These are phyloP conservation scores for Mycosarcoma maydis DNA, from an alignment of 1,284 basidiomycete species.

Conservation along the genomic window DNA sequence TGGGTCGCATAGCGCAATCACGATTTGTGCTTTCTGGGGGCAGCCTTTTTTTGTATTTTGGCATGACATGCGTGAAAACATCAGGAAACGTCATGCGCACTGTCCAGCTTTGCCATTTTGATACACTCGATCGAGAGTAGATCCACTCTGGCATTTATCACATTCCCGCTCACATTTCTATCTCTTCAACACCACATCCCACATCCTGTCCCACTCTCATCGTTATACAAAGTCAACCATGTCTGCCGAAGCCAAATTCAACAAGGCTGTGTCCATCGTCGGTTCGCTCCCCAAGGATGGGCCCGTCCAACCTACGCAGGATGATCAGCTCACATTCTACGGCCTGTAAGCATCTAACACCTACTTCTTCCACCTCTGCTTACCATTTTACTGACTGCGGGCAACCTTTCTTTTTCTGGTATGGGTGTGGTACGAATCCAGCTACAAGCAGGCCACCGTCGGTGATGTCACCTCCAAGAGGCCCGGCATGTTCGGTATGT, in stretches of 20 bases:
- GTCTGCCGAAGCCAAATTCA: conserved; percentile 57
- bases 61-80: not conserved
- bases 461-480: conserved; percentile 64
- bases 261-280: conserved; percentile 55
- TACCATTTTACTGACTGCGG: not conserved
- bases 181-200: conserved; percentile 1
- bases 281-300: conserved; percentile 55
- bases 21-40: not conserved
- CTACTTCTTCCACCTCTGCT: not conserved
- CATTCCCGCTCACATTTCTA: not conserved
- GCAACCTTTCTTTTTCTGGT: not conserved
- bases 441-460: conserved; percentile 66
- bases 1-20: too few species aligned
- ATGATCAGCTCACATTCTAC: conserved; percentile 65
- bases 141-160: not conserved
- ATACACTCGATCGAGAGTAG: too few species aligned
- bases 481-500: conserved; percentile 65
- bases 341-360: conserved; percentile 33
- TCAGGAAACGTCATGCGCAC: conserved; percentile 11
- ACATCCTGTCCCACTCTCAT: too few species aligned
- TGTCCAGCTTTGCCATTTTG: not conserved
- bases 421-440: conserved; percentile 1
- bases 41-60: not conserved
- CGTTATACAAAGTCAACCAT: conserved; percentile 19
- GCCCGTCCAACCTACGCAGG: conserved; percentile 61